Base-by-base conservation (phyloP, 2,329 filamentous ascomycete genomes). In the Talaromyces sp. region DNA sequence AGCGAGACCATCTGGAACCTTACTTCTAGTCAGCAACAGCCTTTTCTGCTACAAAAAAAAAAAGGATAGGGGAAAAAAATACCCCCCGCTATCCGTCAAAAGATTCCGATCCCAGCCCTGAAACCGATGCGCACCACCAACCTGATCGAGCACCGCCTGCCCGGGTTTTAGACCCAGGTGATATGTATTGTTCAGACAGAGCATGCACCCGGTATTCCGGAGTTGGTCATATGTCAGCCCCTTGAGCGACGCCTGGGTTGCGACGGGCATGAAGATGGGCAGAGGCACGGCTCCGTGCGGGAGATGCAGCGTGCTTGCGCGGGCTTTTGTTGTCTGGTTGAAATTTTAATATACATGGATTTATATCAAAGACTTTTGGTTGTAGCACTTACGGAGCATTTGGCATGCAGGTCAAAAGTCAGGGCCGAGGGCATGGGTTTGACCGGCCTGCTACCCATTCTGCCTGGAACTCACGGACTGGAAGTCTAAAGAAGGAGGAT, bases 1-100 rank as follows among this genome's bases (percentile, higher is more conserved):
- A 99, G 83, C 64, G 92, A 97, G 60, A 99, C 96, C 95, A 99
- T 99, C 76, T 99, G 95, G 76, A 99, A 99, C 63, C 94, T 96
- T 60, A 8, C 18, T 23, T 23, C 58, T 63, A 12, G 12, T 27
- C 12, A 36, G 8, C 8, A 18, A 14, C 28, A 6, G n/a, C 28
- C 10, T 33, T 18, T 42, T 2, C 14, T 18, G 4, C 28, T 23
- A 2, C 28, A 33, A 18, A 14, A 34, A 40, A 12, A 14, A n/a
- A 31, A n/a, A 10, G 57, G 12, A 50, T n/a, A n/a, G n/a, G 12
- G 16, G 30, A 36, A 60, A 53, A 40, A 61, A 75, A 72, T 65
- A 80, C 79, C 78, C 79, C 70, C 81, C 81, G 65, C 79, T 82
- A 70, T 82, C 86, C 73, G 95, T 99, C 69, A 99, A 82, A 67